Percentiles rank a stretch among this genome's conserved stretches.
These are phyloP conservation scores for Euphorbia lathyris DNA, from an alignment of 345 rosid species.

Conservation along the genomic window DNA sequence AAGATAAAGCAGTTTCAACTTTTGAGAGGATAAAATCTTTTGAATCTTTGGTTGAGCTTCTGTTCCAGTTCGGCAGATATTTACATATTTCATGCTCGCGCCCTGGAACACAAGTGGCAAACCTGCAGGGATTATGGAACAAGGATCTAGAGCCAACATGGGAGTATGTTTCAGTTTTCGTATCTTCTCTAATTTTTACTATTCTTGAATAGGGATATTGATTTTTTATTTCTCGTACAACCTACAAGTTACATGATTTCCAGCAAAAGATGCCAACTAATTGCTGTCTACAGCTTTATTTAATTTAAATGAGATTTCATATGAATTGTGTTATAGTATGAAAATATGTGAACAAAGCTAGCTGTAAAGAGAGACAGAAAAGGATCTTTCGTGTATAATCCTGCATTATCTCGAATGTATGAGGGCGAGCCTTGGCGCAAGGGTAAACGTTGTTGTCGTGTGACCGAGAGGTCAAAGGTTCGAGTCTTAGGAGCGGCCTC, in stretches of 20 bases:
- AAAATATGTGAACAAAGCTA: too few species aligned
- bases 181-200: slow-evolving; percentile 3
- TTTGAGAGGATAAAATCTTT: slow-evolving; percentile 74
- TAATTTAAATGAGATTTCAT: not conserved
- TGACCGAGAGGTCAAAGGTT: too few species aligned
- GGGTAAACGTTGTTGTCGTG: too few species aligned
- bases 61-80: slow-evolving; percentile 86
- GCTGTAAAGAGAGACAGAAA: too few species aligned
- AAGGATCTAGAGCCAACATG: slow-evolving; percentile 68
- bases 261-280: not conserved
- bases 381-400: too few species aligned
- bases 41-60: slow-evolving; percentile 68
- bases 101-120: slow-evolving; percentile 90
- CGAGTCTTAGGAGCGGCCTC: too few species aligned
- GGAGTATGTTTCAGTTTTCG: slow-evolving; percentile 59
- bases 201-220: not conserved
- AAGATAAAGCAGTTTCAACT: slow-evolving; percentile 40
- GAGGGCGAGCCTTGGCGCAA: too few species aligned
- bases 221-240: not conserved
- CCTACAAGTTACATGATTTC: not conserved
- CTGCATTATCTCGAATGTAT: too few species aligned
- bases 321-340: too few species aligned
- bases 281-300: not conserved
- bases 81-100: slow-evolving; percentile 86
- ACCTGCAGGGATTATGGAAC: slow-evolving; percentile 96